These are phyloP conservation scores for Nemania abortiva DNA, from an alignment of 2,329 filamentous ascomycete genomes.

Conservation along the genomic window DNA sequence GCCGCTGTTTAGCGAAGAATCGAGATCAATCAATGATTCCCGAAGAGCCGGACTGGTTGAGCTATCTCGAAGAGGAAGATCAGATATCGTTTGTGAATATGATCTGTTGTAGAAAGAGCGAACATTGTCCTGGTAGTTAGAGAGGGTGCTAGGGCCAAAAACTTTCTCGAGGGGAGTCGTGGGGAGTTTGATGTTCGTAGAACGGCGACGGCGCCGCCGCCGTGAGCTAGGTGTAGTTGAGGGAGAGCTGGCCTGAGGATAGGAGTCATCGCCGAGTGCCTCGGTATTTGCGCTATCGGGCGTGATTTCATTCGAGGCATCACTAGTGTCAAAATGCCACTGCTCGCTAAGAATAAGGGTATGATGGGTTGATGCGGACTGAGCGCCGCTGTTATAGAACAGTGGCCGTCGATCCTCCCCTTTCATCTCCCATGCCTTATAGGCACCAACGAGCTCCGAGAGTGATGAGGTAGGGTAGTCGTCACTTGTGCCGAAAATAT, in stretches of 20 bases:
- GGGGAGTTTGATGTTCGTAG: neutral
- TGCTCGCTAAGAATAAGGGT: neutral
- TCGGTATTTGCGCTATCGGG: neutral
- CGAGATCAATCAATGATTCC: constrained; percentile 12
- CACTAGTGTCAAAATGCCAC: neutral
- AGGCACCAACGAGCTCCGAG: constrained; percentile 1
- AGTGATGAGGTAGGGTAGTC: constrained; percentile 1
- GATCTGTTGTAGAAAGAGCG: neutral
- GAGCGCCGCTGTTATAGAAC: neutral
- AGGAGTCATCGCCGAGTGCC: neutral
- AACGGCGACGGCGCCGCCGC: neutral
- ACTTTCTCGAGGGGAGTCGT: neutral
- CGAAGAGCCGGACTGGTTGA: neutral
- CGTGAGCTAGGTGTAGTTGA: too few relatives aligned
- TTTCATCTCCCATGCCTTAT: neutral
- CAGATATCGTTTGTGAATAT: neutral
- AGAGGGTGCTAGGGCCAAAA: constrained; percentile 3
- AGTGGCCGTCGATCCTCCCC: neutral
- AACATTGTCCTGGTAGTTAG: constrained; percentile 5
- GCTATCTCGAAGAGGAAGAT: neutral
- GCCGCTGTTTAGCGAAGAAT: constrained; percentile 3
- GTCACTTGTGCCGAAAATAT: neutral
- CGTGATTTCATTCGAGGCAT: too few relatives aligned
- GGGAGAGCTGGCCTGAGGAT: neutral
- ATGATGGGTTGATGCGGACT: neutral